These are phyloP conservation scores for Leersia perrieri DNA, from an alignment of 176 grass and related monocot genomes.

Conservation along the genomic window DNA sequence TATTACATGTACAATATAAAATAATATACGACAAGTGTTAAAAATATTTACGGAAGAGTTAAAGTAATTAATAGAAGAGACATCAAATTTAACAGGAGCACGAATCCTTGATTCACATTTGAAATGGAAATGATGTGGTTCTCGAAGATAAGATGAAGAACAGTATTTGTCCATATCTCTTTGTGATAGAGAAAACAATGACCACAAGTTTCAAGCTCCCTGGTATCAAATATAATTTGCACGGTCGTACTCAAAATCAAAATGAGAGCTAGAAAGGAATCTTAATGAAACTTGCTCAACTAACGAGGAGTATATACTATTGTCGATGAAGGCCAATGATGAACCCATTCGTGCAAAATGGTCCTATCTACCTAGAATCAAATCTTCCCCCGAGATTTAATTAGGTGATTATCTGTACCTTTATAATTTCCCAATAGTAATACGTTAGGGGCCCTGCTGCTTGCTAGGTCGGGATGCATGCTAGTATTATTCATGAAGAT, in stretches of 20 bases:
- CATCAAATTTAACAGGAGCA: no score
- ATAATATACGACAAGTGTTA: no score
- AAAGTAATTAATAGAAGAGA: no score
- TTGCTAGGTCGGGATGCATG: neutral
- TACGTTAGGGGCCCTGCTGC: neutral
- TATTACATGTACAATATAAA: no score
- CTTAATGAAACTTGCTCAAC: neutral
- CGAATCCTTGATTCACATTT: no score
- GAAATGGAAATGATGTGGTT: no score
- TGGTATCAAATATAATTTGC: neutral
- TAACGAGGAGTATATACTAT: neutral
- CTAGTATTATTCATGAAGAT: neutral
- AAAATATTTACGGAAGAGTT: no score
- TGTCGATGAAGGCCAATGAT: neutral
- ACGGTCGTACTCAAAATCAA: neutral
- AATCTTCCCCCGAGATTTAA: neutral
- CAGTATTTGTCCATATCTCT: no score
- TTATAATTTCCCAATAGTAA: neutral
- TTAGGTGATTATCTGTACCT: neutral
- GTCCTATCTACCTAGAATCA: neutral
- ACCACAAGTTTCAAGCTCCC: neutral
- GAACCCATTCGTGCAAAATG: neutral
- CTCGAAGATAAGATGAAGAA: no score
- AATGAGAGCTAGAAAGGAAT: neutral
- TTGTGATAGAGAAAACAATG: neutral